phyloP scores from a whole-genome alignment of 192 early-diverging fungal species.

The Lunasporangiospora selenospora region DNA sequence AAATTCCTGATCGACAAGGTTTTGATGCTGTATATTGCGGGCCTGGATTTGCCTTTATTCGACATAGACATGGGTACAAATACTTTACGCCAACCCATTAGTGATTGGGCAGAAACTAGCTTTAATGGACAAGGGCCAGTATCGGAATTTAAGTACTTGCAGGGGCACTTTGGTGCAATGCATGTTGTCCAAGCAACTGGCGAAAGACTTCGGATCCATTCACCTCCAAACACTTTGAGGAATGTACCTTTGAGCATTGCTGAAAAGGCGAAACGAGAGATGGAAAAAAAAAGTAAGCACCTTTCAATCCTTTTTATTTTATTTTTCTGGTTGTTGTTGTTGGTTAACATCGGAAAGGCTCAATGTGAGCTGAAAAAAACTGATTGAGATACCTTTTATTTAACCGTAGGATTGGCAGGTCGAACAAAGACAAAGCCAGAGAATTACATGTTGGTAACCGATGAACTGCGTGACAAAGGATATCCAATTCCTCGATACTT shows the following conservation, averaged over 20 bases:
- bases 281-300: constrained; percentile 35
- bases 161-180: constrained; percentile 20
- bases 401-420: too few species aligned
- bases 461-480: constrained; percentile 48
- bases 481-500: constrained; percentile 53
- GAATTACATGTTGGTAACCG: constrained; percentile 49
- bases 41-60: constrained; percentile 52
- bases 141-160: constrained; percentile 18
- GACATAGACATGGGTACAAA: constrained; percentile 22
- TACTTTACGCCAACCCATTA: constrained; percentile 23
- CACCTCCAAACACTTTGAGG: constrained; percentile 49
- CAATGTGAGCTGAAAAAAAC: too few species aligned
- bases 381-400: too few species aligned
- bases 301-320: background rate
- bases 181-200: constrained; percentile 46
- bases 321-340: too few species aligned
- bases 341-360: too few species aligned
- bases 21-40: constrained; percentile 48
- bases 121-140: constrained; percentile 25
- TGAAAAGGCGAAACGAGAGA: constrained; percentile 40
- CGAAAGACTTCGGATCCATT: constrained; percentile 35
- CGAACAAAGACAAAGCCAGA: constrained; percentile 48
- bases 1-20: constrained; percentile 45
- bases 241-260: constrained; percentile 48
- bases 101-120: too few species aligned